These are phyloP conservation scores for Mucor lusitanicus DNA, from an alignment of 371 early-diverging fungal genomes.

Conservation along the genomic window DNA sequence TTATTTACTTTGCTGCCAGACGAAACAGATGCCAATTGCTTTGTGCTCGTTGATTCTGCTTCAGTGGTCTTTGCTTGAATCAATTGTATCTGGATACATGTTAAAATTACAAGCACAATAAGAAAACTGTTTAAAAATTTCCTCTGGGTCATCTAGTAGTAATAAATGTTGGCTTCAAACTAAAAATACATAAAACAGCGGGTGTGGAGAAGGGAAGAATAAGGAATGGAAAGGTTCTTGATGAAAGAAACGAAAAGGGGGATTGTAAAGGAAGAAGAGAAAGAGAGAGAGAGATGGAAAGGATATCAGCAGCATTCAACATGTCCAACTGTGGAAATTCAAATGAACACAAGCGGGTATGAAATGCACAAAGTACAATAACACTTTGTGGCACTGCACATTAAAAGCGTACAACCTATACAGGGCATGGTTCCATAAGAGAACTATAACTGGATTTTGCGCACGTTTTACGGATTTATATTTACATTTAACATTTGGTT, in stretches of 20 bases:
- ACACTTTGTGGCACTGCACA: slow-evolving; percentile 9
- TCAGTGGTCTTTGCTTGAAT: neutral
- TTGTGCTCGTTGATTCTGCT: neutral
- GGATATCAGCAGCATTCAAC: neutral
- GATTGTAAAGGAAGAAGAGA: neutral
- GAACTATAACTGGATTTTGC: slow-evolving; percentile 4
- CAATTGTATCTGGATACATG: slow-evolving; percentile 1
- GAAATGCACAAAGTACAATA: slow-evolving; percentile 7
- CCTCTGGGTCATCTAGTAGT: slow-evolving; percentile 8
- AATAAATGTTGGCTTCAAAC: neutral
- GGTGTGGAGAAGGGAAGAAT: neutral
- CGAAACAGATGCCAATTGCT: neutral
- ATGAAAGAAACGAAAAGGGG: neutral
- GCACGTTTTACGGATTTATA: slow-evolving; percentile 11
- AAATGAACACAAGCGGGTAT: slow-evolving; percentile 3
- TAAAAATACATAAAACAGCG: slow-evolving; percentile 4
- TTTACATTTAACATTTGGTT: slow-evolving; percentile 1
- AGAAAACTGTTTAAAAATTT: slow-evolving; percentile 1
- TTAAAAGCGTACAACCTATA: slow-evolving; percentile 14
- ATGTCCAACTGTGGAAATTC: slow-evolving; percentile 1
- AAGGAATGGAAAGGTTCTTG: slow-evolving; percentile 10
- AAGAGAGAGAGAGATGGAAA: neutral
- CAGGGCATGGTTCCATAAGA: slow-evolving; percentile 4
- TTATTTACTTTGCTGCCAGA: neutral
- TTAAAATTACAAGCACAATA: slow-evolving; percentile 2